Conservation (phyloP, 169 alveolate species). For the Plasmodium vivax region DNA sequence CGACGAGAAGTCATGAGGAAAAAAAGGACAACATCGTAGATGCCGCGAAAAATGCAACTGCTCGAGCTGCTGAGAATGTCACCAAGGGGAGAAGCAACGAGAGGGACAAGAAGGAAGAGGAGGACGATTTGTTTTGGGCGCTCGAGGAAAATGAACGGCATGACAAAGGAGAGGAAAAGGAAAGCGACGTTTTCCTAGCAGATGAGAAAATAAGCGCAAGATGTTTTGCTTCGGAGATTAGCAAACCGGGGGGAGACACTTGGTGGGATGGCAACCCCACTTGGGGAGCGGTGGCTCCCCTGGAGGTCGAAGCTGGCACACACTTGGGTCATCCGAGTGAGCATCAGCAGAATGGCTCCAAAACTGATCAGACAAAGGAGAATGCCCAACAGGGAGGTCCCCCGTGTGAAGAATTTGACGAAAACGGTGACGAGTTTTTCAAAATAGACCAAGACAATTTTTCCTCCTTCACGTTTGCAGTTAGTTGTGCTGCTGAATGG, state of each 20-base stretch:
- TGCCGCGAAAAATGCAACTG: not conserved
- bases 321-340: not conserved
- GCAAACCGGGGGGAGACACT: not conserved
- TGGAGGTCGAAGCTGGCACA: not conserved
- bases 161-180: not conserved
- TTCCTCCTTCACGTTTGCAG: constrained; percentile 20
- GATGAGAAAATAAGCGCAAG: not conserved
- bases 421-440: constrained; percentile 27
- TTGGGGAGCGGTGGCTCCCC: not conserved
- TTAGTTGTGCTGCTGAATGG: not conserved
- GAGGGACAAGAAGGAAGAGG: constrained; percentile 10
- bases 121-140: constrained; percentile 21
- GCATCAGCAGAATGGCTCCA: not conserved
- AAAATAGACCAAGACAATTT: constrained; percentile 58
- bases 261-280: not conserved
- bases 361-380: not conserved
- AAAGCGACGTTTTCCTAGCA: not conserved
- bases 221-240: not conserved
- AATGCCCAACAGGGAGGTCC: not conserved
- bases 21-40: not conserved
- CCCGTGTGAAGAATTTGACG: constrained; percentile 1
- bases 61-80: not conserved
- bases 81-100: not conserved
- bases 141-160: constrained; percentile 9
- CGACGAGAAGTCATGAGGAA: constrained; percentile 5